Conservation (phyloP, 306 rosid species). For the Fragaria ananassa region DNA sequence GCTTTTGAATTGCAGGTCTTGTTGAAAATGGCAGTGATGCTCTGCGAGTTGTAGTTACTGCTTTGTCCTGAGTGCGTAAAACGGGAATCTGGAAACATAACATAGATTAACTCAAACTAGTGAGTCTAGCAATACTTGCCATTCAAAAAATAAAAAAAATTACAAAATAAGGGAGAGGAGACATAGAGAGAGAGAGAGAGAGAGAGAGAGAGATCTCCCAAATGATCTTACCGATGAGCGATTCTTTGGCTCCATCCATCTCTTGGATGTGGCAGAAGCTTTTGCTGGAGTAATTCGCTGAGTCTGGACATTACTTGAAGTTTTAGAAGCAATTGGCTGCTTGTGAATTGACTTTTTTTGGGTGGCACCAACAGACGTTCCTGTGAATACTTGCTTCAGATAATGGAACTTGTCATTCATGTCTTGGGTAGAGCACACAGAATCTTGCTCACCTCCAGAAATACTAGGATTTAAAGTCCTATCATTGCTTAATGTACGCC, state of each 20-base stretch:
- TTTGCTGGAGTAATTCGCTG: conserved; percentile 42
- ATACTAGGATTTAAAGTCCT: conserved; percentile 77
- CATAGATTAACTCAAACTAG: conserved; percentile 28
- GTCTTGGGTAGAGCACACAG: conserved; percentile 62
- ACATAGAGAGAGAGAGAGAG: conserved; percentile 3
- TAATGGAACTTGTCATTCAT: conserved; percentile 56
- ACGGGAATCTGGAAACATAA: conserved; percentile 44
- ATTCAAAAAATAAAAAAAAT: neutral
- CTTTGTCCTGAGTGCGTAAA: conserved; percentile 41
- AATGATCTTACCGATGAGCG: conserved; percentile 46
- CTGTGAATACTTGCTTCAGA: conserved; percentile 44
- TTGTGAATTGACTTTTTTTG: conserved; percentile 42
- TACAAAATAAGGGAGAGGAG: neutral
- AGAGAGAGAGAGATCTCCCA: conserved; percentile 22
- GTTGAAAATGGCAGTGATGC: conserved; percentile 75
- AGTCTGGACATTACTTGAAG: conserved; percentile 41
- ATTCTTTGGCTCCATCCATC: conserved; percentile 48
- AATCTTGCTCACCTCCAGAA: conserved; percentile 78
- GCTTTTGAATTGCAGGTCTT: conserved; percentile 36
- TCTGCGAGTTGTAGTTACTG: conserved; percentile 52
- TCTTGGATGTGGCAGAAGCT: conserved; percentile 49
- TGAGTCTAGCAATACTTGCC: conserved; percentile 14
- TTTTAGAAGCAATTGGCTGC: conserved; percentile 48
- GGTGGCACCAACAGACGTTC: conserved; percentile 39
- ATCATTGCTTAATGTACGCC: conserved; percentile 57